Evolutionary conservation across 2,329 filamentous ascomycete species (phyloP), one percentile per base, ranked within the genome.

Genomic region (Whalleya microplaca): DNA sequence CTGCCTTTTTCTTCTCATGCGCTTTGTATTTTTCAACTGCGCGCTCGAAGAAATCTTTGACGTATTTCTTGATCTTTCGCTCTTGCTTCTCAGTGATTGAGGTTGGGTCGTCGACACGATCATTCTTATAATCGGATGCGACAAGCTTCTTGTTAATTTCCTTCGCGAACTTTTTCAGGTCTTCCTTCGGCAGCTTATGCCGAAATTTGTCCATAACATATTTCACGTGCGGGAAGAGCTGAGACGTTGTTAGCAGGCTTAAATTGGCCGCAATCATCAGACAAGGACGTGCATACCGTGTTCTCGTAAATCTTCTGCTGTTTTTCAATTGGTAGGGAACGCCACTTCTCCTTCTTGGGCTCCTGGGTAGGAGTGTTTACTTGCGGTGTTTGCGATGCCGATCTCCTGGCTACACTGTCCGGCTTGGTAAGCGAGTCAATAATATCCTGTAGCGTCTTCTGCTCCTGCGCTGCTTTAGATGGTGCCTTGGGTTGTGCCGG

Each of bases 271-370:
- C 45, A 18, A 41, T 20, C 32, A 41, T 27, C 5, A 6, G 9
- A 8, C 12, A 29, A 42, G 37, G 40, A 6, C 23, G 78, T 47
- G 20, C 90, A 73, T 81, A 96, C 92, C 49, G 92, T 96, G 70
- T 93, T 93, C 73, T 97, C 93, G 68, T 97, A 98, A 2, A 96
- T 81, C 77, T 92, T 96, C 84, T 92, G 96, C 75, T 95, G 91
- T 75, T 97, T 97, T 63, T 97, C 93, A 64, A 86, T 72, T 1
- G 88, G 80, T 29, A 88, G 72, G 56, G 81, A 82, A 53, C 85
- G 82, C 90, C 90, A 92, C 70, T 88, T 90, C 46, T 91, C 88
- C 66, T 82, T 81, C 65, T 84, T 87, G 5, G 80, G 80, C 72
- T 88, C 83, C 45, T 80, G 80, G 3, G 78, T 74, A 5, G 82